phyloP scores from a whole-genome alignment of 2,329 filamentous ascomycete species.

The Cercospora sp. region DNA sequence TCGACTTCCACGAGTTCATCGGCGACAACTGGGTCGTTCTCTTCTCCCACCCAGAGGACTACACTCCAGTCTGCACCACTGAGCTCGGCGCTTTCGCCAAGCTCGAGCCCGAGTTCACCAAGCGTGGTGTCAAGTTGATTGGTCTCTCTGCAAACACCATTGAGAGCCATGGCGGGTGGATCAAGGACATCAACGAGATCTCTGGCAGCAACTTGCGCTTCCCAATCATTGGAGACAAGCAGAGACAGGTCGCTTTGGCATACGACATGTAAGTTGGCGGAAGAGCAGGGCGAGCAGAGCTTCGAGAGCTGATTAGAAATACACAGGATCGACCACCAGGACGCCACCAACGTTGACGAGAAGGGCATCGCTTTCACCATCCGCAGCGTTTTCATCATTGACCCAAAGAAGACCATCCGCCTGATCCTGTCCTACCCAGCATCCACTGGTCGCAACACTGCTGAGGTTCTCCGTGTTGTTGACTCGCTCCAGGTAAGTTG shows the following conservation, averaged over 20 bases:
- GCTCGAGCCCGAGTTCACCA: slow-evolving; percentile 64
- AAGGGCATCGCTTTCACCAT: slow-evolving; percentile 63
- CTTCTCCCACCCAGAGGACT: slow-evolving; percentile 68
- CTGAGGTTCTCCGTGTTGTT: slow-evolving; percentile 54
- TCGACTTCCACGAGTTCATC: slow-evolving; percentile 72
- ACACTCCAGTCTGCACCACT: slow-evolving; percentile 62
- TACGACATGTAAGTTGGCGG: slow-evolving; percentile 52
- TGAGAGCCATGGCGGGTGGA: slow-evolving; percentile 53
- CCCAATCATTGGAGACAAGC: slow-evolving; percentile 57
- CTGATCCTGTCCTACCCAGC: slow-evolving; percentile 62
- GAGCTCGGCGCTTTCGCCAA: slow-evolving; percentile 65
- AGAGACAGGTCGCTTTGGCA: slow-evolving; percentile 52
- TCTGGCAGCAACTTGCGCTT: slow-evolving; percentile 50
- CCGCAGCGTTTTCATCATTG: slow-evolving; percentile 65
- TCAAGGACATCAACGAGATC: slow-evolving; percentile 56
- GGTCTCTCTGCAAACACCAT: slow-evolving; percentile 56
- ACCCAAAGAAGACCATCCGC: slow-evolving; percentile 65
- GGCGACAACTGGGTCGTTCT: slow-evolving; percentile 69
- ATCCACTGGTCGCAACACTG: slow-evolving; percentile 59
- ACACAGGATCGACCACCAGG: slow-evolving; percentile 52
- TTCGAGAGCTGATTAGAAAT: slow-evolving; percentile 12
- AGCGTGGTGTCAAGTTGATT: slow-evolving; percentile 63
- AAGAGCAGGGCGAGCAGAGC: background rate
- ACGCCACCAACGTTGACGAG: slow-evolving; percentile 59
- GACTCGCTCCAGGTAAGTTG: slow-evolving; percentile 47